Percentiles rank a stretch among this genome's conserved stretches.
These are phyloP conservation scores for Pseudopithomyces maydicus DNA, from an alignment of 2,329 filamentous ascomycete species.

Conservation along the genomic window DNA sequence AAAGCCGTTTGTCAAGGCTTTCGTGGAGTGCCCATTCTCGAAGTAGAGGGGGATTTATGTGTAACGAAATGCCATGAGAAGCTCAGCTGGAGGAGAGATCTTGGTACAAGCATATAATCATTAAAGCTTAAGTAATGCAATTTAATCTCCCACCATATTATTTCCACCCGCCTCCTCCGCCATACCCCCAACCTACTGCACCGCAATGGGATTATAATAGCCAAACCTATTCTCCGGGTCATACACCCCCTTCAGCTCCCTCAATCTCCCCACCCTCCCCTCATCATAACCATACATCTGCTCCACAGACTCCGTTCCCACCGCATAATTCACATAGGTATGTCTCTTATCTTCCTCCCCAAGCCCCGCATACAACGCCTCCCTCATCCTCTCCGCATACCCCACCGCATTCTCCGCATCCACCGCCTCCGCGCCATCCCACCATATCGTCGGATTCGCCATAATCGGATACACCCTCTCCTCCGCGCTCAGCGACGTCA, in stretches of 20 bases:
- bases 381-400: conserved; percentile 13
- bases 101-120: too few species aligned
- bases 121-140: not conserved
- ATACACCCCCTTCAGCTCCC: conserved; percentile 32
- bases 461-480: conserved; percentile 42
- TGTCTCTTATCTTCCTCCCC: conserved; percentile 18
- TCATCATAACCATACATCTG: conserved; percentile 39
- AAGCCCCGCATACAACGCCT: conserved; percentile 18
- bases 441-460: conserved; percentile 20
- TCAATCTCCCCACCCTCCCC: conserved; percentile 30
- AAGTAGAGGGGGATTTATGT: not conserved
- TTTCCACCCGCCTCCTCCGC: not conserved
- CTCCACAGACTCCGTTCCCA: conserved; percentile 30
- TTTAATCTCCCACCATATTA: not conserved
- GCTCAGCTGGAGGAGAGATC: not conserved
- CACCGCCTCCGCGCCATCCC: conserved; percentile 15
- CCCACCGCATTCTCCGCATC: conserved; percentile 15
- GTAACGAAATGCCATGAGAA: not conserved
- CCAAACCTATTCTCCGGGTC: conserved; percentile 36
- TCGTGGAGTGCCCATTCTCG: conserved; percentile 18
- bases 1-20: conserved; percentile 13
- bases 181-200: not conserved
- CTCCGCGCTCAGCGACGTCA: conserved; percentile 19
- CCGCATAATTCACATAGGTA: conserved; percentile 43
- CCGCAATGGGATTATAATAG: conserved; percentile 30